Evolutionary conservation across 1,284 basidiomycete species (phyloP), one percentile per base, ranked within the genome.

Genomic region (Gomphus bonarii): DNA sequence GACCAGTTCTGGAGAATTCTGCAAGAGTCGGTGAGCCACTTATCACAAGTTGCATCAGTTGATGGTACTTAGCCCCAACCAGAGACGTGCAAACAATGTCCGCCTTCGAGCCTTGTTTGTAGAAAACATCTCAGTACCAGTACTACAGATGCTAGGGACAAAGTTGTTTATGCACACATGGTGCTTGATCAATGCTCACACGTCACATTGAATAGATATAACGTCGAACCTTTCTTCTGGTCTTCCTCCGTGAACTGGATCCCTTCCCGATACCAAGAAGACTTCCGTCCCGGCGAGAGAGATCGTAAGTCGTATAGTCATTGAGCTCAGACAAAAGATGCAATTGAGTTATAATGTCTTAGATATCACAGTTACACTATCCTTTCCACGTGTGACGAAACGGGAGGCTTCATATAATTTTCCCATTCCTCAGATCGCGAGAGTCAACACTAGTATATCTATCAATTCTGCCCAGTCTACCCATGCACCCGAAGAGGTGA

Each of bases 221-320:
- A 75, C 55, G 72, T 77, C 30, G 76, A 77, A 61, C 79, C 80
- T 0, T 79, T 76, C 65, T 79, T 76, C 63, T 79, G 74, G 62
- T 74, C 75, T 5, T 76, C 75, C 0, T 75, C 77, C 5, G 58
- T 77, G 11, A 74, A 73, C 57, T 77, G 74, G 74, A 78, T 77
- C 36, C 76, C 77, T 5, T 72, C 75, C 1, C 70, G 75, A 52
- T 79, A 74, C 58, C 71, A 75, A 59, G 75, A 76, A 58, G 70
- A 72, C 58, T 61, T 69, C 2, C 61, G 64, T 49, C 62, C 63
- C 14, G 63, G 63, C 20, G 60, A 66, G 57, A 73, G 72, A 58
- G 74, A 75, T 66, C 73, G 77, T 74, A 64, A 63, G 78, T 56
- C 36, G n/a, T 35, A 14, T 35, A 44, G 53, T n/a, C 40, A 31